Percentiles rank a stretch among this genome's conserved stretches.
Conservation (phyloP, 495 filamentous ascomycete genomes). For the Amphirosellinia nigrospora region DNA sequence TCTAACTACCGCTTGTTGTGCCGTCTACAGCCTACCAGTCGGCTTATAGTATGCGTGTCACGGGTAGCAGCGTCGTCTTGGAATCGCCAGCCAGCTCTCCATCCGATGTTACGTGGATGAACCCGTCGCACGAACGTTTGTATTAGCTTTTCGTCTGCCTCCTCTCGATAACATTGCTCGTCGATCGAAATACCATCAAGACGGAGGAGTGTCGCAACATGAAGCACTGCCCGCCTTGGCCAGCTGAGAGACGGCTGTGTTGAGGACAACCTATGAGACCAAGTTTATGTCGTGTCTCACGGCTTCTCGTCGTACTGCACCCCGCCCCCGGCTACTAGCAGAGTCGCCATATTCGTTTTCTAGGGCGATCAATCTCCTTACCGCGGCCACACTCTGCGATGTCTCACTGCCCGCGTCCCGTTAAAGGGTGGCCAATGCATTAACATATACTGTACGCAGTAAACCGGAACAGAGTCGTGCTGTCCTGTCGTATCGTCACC, state of each 20-base stretch:
- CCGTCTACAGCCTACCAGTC: neutral
- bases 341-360: slow-evolving; percentile 3
- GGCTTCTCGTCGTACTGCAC: slow-evolving; percentile 1
- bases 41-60: slow-evolving; percentile 9
- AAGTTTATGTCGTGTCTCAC: slow-evolving; percentile 9
- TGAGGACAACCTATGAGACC: slow-evolving; percentile 7
- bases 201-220: neutral
- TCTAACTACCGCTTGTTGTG: slow-evolving; percentile 10
- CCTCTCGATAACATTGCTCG: slow-evolving; percentile 9
- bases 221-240: slow-evolving; percentile 3
- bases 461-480: slow-evolving; percentile 12
- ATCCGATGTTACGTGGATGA: slow-evolving; percentile 15
- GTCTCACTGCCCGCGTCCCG: neutral
- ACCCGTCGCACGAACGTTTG: slow-evolving; percentile 13
- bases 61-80: slow-evolving; percentile 9
- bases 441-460: slow-evolving; percentile 23
- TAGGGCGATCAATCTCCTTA: neutral
- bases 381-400: neutral
- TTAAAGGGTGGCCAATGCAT: slow-evolving; percentile 2
- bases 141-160: neutral
- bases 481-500: neutral
- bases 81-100: slow-evolving; percentile 15
- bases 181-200: neutral
- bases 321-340: slow-evolving; percentile 9
- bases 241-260: neutral